Conservation (phyloP, 352 stramenopile species). For the Aphanomyces euteiches region DNA sequence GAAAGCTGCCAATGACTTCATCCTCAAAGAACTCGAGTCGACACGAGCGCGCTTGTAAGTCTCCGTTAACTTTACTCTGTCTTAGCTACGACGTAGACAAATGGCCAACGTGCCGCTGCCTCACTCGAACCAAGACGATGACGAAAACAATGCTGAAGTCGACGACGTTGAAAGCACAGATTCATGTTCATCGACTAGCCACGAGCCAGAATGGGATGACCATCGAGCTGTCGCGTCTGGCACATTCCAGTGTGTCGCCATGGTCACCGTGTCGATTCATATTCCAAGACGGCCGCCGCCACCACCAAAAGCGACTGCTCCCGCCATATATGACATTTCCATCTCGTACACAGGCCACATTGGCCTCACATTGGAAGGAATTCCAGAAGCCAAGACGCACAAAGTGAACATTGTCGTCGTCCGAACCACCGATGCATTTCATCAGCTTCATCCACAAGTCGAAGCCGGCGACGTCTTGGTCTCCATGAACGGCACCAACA, state of each 20-base stretch:
- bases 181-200: conserved; percentile 11
- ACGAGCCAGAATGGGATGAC: neutral
- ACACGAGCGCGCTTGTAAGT: conserved; percentile 17
- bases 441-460: conserved; percentile 35
- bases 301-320: neutral
- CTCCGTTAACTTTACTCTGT: neutral
- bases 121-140: conserved; percentile 14
- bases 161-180: neutral
- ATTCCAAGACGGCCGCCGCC: neutral
- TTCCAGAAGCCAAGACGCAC: conserved; percentile 21
- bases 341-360: conserved; percentile 17
- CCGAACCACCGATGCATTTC: conserved; percentile 4
- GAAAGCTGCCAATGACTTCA: conserved; percentile 71
- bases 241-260: conserved; percentile 16
- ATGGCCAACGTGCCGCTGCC: neutral
- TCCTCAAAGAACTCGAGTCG: conserved; percentile 63
- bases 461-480: conserved; percentile 80
- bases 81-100: neutral
- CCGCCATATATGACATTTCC: neutral
- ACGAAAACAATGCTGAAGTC: neutral
- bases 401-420: conserved; percentile 23
- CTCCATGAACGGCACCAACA: conserved; percentile 66
- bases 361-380: conserved; percentile 25
- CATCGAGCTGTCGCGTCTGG: neutral
- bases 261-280: conserved; percentile 12